A percentile compares a stretch with the other conserved stretches of the same genome.
These are phyloP conservation scores for Penicillium ucsense DNA, from an alignment of 495 filamentous ascomycete species.

Conservation along the genomic window DNA sequence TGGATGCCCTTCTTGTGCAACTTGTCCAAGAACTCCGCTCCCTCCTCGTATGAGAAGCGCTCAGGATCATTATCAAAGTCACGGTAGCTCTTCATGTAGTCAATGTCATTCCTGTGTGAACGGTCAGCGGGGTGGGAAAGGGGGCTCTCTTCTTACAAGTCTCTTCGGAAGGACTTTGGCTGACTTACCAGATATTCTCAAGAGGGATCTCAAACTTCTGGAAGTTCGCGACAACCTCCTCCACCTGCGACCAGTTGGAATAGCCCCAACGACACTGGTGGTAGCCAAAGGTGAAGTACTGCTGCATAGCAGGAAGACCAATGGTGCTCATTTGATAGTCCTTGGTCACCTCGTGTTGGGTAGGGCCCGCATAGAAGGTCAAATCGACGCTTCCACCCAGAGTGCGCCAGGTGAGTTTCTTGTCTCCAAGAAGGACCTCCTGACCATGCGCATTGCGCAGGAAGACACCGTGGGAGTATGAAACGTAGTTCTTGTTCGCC, in stretches of 20 bases:
- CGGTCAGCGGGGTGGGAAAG: background rate
- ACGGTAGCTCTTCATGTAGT: slow-evolving; percentile 49
- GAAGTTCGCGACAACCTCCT: slow-evolving; percentile 49
- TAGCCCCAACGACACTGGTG: slow-evolving; percentile 64
- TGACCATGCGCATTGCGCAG: slow-evolving; percentile 62
- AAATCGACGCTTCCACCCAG: slow-evolving; percentile 54
- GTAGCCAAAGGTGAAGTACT: slow-evolving; percentile 52
- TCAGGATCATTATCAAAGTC: slow-evolving; percentile 49
- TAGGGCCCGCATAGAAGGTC: slow-evolving; percentile 54
- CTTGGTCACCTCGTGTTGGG: slow-evolving; percentile 44
- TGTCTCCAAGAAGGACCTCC: slow-evolving; percentile 55
- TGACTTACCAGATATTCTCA: slow-evolving; percentile 57
- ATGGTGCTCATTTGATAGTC: slow-evolving; percentile 46
- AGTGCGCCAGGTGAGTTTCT: slow-evolving; percentile 67
- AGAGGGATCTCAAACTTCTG: slow-evolving; percentile 50
- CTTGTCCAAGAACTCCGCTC: slow-evolving; percentile 49
- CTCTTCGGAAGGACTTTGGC: too few species aligned
- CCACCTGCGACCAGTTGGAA: slow-evolving; percentile 44
- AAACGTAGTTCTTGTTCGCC: slow-evolving; percentile 45
- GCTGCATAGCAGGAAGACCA: slow-evolving; percentile 54
- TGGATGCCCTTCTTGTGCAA: slow-evolving; percentile 62
- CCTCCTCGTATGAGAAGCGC: slow-evolving; percentile 39
- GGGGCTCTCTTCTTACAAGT: too few species aligned
- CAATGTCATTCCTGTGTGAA: slow-evolving; percentile 41
- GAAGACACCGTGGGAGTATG: slow-evolving; percentile 53